phyloP scores from a whole-genome alignment of 495 filamentous ascomycete species.

The Hyaloscypha bicolor region DNA sequence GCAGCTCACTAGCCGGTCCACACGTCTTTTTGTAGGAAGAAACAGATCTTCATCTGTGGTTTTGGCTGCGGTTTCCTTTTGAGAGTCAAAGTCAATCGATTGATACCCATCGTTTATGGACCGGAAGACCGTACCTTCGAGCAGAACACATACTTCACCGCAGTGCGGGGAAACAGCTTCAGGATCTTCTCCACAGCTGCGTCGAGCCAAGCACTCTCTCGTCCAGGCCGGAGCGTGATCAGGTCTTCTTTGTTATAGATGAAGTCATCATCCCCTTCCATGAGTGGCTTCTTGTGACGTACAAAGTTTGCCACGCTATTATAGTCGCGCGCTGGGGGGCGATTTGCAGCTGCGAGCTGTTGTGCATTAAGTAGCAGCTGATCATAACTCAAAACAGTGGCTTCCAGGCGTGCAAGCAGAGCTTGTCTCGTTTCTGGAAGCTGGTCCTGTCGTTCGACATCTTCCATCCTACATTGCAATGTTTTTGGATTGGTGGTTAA shows the following conservation, averaged over 20 bases:
- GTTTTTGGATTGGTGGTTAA: neutral
- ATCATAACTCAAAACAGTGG: constrained; percentile 20
- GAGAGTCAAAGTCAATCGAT: neutral
- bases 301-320: constrained; percentile 37
- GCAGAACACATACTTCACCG: constrained; percentile 20
- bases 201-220: constrained; percentile 41
- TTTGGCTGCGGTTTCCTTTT: constrained; percentile 21
- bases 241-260: constrained; percentile 39
- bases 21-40: constrained; percentile 15
- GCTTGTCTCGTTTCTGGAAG: constrained; percentile 15
- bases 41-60: constrained; percentile 12
- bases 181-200: constrained; percentile 37
- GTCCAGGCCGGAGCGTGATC: constrained; percentile 36
- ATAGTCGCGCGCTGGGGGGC: constrained; percentile 32
- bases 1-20: constrained; percentile 15
- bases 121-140: constrained; percentile 12
- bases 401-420: constrained; percentile 16
- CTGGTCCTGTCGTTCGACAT: constrained; percentile 13
- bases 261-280: constrained; percentile 31
- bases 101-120: no score
- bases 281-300: constrained; percentile 34
- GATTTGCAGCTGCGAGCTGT: constrained; percentile 15
- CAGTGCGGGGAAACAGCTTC: constrained; percentile 17
- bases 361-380: neutral
- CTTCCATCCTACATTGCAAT: constrained; percentile 16